Evolutionary conservation across 257 asterid genomes (phyloP).

Genomic region (Solanum pinnatisectum): DNA sequence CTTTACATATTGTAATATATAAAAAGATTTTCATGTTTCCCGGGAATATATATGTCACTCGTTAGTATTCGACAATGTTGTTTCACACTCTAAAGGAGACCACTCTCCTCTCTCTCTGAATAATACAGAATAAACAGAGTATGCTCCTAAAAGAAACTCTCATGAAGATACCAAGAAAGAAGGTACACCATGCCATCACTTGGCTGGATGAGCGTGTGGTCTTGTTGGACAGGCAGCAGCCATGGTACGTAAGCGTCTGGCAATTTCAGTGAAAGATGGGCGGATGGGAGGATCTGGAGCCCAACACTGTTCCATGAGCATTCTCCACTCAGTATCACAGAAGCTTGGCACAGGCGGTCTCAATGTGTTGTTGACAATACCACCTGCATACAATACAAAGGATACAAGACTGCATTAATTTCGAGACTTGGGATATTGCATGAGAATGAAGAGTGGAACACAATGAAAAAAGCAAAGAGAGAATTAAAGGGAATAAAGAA

Average conservation of each 20-base stretch:
- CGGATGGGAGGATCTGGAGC: conserved; percentile 10
- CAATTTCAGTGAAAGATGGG: conserved; percentile 9
- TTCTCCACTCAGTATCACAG: conserved; percentile 4
- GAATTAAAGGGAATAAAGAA: background rate
- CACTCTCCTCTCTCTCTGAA: background rate
- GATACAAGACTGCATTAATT: background rate
- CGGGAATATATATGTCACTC: background rate
- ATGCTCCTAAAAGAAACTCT: background rate
- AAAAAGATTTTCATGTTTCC: background rate
- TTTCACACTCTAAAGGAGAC: background rate
- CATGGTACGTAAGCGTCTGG: conserved; percentile 5
- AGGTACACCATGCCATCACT: background rate
- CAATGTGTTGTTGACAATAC: conserved; percentile 7
- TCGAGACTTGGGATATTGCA: background rate
- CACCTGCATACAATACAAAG: conserved; percentile 1
- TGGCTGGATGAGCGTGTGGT: background rate
- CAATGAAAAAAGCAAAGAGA: background rate
- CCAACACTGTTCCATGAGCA: conserved; percentile 12
- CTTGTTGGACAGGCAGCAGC: conserved; percentile 1
- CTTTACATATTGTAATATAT: background rate
- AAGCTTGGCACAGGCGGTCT: conserved; percentile 5
- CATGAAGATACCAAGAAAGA: background rate
- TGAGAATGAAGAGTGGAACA: background rate
- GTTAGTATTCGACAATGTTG: background rate
- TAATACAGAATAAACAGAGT: background rate